Percentiles rank a stretch among this genome's conserved stretches.
Evolutionary conservation across 139 green algal species (phyloP).

Genomic region (Bryopsis sp.): DNA sequence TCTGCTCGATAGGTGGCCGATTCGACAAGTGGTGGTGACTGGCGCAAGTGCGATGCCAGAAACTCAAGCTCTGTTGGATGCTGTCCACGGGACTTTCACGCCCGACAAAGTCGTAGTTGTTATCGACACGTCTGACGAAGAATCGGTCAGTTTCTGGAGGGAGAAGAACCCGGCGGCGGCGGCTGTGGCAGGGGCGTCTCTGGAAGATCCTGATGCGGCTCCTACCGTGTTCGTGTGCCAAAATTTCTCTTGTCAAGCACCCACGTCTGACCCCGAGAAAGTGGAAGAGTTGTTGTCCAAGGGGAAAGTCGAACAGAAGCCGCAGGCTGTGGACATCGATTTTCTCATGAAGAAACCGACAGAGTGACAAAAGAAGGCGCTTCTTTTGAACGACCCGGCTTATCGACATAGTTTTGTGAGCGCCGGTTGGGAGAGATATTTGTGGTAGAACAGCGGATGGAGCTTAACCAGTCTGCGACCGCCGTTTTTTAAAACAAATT

Average conservation of each 20-base stretch:
- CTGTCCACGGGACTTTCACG: constrained; percentile 33
- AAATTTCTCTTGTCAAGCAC: constrained; percentile 65
- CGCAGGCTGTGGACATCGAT: too few relatives aligned
- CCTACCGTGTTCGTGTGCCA: constrained; percentile 58
- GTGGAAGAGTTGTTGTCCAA: constrained; percentile 32
- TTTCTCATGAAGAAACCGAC: too few relatives aligned
- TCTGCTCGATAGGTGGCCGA: not conserved
- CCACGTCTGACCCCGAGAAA: constrained; percentile 34
- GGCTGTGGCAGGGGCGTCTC: constrained; percentile 44
- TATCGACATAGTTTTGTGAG: too few relatives aligned
- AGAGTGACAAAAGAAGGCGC: too few relatives aligned
- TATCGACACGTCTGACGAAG: constrained; percentile 31
- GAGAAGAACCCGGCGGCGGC: constrained; percentile 52
- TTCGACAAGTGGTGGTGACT: constrained; percentile 50
- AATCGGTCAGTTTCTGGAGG: constrained; percentile 46
- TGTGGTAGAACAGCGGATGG: too few relatives aligned
- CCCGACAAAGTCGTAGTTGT: constrained; percentile 45
- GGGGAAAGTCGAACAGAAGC: not conserved
- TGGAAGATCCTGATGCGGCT: constrained; percentile 3
- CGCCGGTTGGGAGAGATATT: too few relatives aligned
- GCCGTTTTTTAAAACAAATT: too few relatives aligned
- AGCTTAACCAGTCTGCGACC: too few relatives aligned
- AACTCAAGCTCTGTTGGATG: constrained; percentile 50
- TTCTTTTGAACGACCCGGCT: too few relatives aligned
- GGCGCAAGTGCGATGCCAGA: constrained; percentile 22